Evolutionary conservation across 768 basidiomycete genomes (phyloP).

Genomic region (Lactarius sp.): DNA sequence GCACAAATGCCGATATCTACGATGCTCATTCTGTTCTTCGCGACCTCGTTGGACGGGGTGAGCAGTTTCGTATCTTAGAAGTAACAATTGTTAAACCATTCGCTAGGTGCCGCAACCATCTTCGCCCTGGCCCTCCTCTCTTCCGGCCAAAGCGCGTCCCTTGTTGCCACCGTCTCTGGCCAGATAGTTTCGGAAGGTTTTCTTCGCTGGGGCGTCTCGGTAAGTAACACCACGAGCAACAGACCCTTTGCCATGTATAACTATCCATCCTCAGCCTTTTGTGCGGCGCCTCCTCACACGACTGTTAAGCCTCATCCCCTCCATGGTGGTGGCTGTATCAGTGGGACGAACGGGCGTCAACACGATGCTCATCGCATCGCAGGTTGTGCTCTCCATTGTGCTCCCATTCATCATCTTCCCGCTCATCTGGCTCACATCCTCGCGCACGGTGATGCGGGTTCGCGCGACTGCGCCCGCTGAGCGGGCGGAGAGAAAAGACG

Average conservation of each 20-base stretch:
- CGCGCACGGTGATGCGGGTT: slow-evolving; percentile 65
- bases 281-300: slow-evolving; percentile 81
- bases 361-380: slow-evolving; percentile 76
- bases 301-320: slow-evolving; percentile 74
- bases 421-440: slow-evolving; percentile 67
- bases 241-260: slow-evolving; percentile 20
- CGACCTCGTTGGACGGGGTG: too few relatives aligned
- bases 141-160: slow-evolving; percentile 83
- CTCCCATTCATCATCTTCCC: slow-evolving; percentile 86
- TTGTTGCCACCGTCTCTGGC: slow-evolving; percentile 86
- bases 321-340: slow-evolving; percentile 69
- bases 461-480: neutral
- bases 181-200: slow-evolving; percentile 91
- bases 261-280: slow-evolving; percentile 46
- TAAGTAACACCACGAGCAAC: slow-evolving; percentile 33
- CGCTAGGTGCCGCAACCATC: slow-evolving; percentile 56
- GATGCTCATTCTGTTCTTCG: too few relatives aligned
- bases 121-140: slow-evolving; percentile 85
- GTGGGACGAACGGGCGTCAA: slow-evolving; percentile 68
- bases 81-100: neutral
- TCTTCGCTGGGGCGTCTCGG: slow-evolving; percentile 79
- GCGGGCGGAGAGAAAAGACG: neutral
- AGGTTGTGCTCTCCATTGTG: slow-evolving; percentile 78
- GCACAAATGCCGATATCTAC: slow-evolving; percentile 64
- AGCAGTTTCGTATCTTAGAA: neutral